Evolutionary conservation across 2,329 filamentous ascomycete genomes (phyloP).

Genomic region (Pseudocercospora eumusae): DNA sequence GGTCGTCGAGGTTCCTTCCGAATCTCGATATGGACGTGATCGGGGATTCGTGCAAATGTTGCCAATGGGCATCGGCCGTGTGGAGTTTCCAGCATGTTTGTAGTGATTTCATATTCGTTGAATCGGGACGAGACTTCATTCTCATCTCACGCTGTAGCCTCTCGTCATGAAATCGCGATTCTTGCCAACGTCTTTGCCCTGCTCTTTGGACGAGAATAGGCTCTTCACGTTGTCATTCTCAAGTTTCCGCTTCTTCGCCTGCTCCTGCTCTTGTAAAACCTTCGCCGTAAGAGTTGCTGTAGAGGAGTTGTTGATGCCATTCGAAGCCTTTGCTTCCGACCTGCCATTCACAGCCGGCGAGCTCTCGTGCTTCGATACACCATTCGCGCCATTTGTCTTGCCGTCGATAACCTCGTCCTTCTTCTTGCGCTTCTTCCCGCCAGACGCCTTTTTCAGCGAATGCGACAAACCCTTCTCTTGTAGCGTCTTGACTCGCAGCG

Average conservation of each 20-base stretch:
- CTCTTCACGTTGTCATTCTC: slow-evolving; percentile 56
- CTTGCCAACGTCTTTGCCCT: slow-evolving; percentile 43
- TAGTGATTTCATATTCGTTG: too few relatives aligned
- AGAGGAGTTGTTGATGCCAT: slow-evolving; percentile 81
- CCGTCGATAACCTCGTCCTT: slow-evolving; percentile 46
- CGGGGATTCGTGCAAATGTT: too few relatives aligned
- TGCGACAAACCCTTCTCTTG: slow-evolving; percentile 75
- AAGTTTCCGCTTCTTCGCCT: slow-evolving; percentile 75
- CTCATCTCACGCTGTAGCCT: slow-evolving; percentile 38
- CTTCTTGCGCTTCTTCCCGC: slow-evolving; percentile 73
- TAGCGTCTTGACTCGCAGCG: slow-evolving; percentile 67
- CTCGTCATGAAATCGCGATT: slow-evolving; percentile 54
- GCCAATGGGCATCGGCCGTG: too few relatives aligned
- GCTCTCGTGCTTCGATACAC: slow-evolving; percentile 15
- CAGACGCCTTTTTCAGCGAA: slow-evolving; percentile 70
- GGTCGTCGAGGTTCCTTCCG: too few relatives aligned
- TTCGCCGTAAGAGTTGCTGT: slow-evolving; percentile 83
- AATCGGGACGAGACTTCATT: too few relatives aligned
- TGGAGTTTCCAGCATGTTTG: too few relatives aligned
- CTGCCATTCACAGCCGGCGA: slow-evolving; percentile 20
- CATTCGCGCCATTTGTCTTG: slow-evolving; percentile 25
- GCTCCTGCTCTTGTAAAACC: slow-evolving; percentile 83
- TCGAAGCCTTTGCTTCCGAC: slow-evolving; percentile 26
- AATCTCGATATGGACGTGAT: too few relatives aligned
- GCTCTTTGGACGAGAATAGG: slow-evolving; percentile 47